phyloP scores from a whole-genome alignment of 176 grass and related monocot genomes.

The Phoenix roebelenii region DNA sequence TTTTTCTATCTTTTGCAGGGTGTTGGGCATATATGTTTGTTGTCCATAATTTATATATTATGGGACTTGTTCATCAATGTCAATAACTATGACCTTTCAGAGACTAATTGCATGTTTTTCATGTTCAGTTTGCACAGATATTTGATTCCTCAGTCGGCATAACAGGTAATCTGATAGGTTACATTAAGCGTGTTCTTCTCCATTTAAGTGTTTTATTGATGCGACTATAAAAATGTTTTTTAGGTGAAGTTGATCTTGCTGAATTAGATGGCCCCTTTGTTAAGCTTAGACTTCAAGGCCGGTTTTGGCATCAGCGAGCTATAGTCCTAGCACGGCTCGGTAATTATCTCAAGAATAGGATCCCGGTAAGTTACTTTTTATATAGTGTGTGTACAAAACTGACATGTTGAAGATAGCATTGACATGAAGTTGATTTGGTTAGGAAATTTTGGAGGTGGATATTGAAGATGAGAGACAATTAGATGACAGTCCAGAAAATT shows the following conservation, averaged over 20 bases:
- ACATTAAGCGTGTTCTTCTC: no score
- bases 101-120: neutral
- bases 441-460: constrained; percentile 92
- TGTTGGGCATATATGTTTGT: no score
- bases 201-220: neutral
- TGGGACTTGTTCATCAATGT: neutral
- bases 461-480: constrained; percentile 88
- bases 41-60: neutral
- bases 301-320: constrained; percentile 76
- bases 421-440: constrained; percentile 2
- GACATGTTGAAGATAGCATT: neutral
- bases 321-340: constrained; percentile 58
- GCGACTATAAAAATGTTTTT: constrained; percentile 5
- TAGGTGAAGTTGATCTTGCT: constrained; percentile 66
- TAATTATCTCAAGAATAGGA: constrained; percentile 90
- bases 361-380: constrained; percentile 40
- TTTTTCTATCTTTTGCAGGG: no score
- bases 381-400: neutral
- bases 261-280: constrained; percentile 87
- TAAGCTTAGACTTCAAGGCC: constrained; percentile 72
- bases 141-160: constrained; percentile 82
- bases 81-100: constrained; percentile 1
- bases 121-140: constrained; percentile 72
- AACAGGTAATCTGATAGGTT: constrained; percentile 33
- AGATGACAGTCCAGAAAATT: constrained; percentile 73